Evolutionary conservation across 352 stramenopile genomes (phyloP).

Genomic region (Globisporangium iwayamae): DNA sequence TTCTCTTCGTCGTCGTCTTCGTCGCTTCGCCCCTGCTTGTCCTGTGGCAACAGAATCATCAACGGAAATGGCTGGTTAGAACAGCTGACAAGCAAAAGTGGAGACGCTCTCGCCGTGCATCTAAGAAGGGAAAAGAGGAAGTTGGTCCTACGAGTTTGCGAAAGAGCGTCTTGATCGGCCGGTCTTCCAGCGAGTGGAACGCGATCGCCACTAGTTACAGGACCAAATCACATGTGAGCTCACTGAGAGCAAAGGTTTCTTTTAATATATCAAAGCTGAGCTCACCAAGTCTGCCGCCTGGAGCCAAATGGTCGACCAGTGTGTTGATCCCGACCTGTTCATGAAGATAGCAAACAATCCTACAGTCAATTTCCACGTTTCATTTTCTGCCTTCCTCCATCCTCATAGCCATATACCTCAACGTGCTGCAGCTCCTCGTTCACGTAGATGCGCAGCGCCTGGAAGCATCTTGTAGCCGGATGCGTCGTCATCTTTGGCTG

Average conservation of each 20-base stretch:
- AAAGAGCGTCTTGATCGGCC: slow-evolving; percentile 78
- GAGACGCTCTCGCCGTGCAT: too few relatives aligned
- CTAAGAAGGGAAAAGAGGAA: background rate
- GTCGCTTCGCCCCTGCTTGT: slow-evolving; percentile 28
- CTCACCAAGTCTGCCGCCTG: slow-evolving; percentile 41
- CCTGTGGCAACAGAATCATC: slow-evolving; percentile 19
- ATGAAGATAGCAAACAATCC: too few relatives aligned
- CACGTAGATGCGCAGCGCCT: slow-evolving; percentile 77
- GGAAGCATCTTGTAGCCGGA: slow-evolving; percentile 74
- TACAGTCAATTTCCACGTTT: too few relatives aligned
- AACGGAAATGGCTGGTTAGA: background rate
- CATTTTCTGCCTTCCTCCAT: background rate
- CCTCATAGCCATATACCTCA: slow-evolving; percentile 16
- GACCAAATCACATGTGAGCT: slow-evolving; percentile 19
- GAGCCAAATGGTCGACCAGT: slow-evolving; percentile 51
- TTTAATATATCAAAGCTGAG: background rate
- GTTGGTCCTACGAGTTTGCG: slow-evolving; percentile 39
- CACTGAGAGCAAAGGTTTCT: background rate
- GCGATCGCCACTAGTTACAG: slow-evolving; percentile 58
- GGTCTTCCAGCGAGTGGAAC: slow-evolving; percentile 83
- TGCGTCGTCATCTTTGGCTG: slow-evolving; percentile 30
- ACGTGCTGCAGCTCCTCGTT: slow-evolving; percentile 80
- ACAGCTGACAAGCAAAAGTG: too few relatives aligned
- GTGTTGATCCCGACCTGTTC: slow-evolving; percentile 39
- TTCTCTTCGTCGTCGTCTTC: slow-evolving; percentile 24